A percentile compares a stretch with the other conserved stretches of the same genome.
These are phyloP conservation scores for Leccinum griseonigrum DNA, from an alignment of 1,284 basidiomycete genomes.

Conservation along the genomic window DNA sequence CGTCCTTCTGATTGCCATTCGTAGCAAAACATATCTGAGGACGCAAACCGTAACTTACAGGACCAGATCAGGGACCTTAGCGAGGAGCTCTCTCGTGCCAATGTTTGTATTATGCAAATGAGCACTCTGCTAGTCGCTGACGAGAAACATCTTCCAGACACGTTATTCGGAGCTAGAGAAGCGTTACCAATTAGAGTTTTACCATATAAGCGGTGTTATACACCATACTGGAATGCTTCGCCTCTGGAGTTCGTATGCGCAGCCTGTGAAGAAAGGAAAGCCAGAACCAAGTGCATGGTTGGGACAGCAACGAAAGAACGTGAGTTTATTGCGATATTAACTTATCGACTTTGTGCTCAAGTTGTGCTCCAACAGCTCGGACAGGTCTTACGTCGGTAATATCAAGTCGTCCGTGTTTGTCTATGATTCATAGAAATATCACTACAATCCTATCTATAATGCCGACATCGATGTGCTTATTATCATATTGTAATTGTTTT, in stretches of 20 bases:
- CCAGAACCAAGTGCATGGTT: slow-evolving; percentile 55
- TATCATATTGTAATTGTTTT: slow-evolving; percentile 9
- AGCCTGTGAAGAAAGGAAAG: slow-evolving; percentile 40
- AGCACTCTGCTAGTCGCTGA: neutral
- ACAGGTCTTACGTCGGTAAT: slow-evolving; percentile 27
- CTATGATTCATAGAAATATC: slow-evolving; percentile 2
- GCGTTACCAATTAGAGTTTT: slow-evolving; percentile 74
- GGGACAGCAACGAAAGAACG: slow-evolving; percentile 54
- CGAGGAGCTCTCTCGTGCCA: slow-evolving; percentile 63
- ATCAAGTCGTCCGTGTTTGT: neutral
- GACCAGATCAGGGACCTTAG: slow-evolving; percentile 70
- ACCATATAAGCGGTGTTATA: slow-evolving; percentile 74
- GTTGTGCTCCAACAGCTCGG: slow-evolving; percentile 23
- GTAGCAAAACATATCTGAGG: slow-evolving; percentile 60
- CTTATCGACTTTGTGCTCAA: slow-evolving; percentile 6
- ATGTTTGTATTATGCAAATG: slow-evolving; percentile 39
- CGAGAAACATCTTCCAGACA: slow-evolving; percentile 37
- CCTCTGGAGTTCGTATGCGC: slow-evolving; percentile 49
- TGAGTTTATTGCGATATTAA: slow-evolving; percentile 26
- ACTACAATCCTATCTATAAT: slow-evolving; percentile 13
- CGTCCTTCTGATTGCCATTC: slow-evolving; percentile 8
- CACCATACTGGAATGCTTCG: slow-evolving; percentile 68
- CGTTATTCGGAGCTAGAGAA: slow-evolving; percentile 53
- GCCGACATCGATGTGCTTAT: neutral
- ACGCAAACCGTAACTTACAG: slow-evolving; percentile 67